Base-by-base conservation (phyloP, 2,329 filamentous ascomycete species). In the Calonectria ilicicola region DNA sequence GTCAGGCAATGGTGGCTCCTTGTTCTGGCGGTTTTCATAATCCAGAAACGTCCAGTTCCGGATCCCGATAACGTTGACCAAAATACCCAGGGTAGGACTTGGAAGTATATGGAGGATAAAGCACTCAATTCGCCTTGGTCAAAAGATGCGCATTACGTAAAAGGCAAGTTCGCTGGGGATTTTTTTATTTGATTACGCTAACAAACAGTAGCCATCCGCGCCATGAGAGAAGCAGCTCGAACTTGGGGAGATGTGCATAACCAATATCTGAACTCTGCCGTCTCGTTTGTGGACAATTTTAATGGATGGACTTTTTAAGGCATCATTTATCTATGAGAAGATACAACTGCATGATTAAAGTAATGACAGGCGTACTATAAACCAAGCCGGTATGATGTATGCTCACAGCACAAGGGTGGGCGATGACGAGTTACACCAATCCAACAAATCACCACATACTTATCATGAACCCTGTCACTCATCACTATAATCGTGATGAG, bases 1-100 rank as follows among this genome's bases (percentile, higher is more conserved):
- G 88, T 98, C 10, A 89, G 94, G 46, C 92, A 98, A 82, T 98
- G 97, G 95, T 98, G 95, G 94, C 85, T 99, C 6, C 89, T 98
- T 49, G 91, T 93, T 0, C 83, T 98, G 49, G 90, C 92, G 0
- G 90, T 96, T 14, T 98, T 97, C 81, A 91, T 98, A 66, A 86
- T 92, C 2, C 93, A 94, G 79, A 85, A 93, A 29, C 89, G 96
- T 23, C 97, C 96, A 0, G 85, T 88, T 70, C 91, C 98, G 69
- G 89, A 93, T 67, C 85, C 90, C n/a, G 89, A 93, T 69, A 87
- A 89, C 32, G 88, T 97, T 70, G 86, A 88, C 6, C 73, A 75
- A 12, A 91, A 95, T 53, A 78, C 91, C n/a, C 88, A 90, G 46
- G 90, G 87, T 1, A 91, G 92, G 78, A 88, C 90, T 63, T 99